Conservation (phyloP, 805 yeast genomes). For the Yarrowia sp. region DNA sequence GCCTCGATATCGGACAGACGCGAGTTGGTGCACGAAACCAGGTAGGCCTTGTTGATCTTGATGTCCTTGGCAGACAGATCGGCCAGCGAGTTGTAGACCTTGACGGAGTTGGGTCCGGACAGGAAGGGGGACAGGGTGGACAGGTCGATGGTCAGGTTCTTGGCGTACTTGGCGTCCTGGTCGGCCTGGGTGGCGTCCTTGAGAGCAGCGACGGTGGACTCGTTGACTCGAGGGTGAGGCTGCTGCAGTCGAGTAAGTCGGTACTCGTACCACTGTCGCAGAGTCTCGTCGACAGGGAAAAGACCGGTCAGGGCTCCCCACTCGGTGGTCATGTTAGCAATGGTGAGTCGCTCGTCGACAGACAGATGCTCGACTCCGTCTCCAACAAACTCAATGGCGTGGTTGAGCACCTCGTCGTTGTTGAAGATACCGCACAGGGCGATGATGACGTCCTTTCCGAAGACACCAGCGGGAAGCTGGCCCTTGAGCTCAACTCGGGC, state of each 20-base stretch:
- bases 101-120: constrained; percentile 98
- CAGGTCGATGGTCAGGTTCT: constrained; percentile 82
- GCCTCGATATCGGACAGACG: constrained; percentile 91
- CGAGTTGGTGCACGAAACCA: constrained; percentile 98
- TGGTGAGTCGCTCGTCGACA: constrained; percentile 85
- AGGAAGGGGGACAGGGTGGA: constrained; percentile 83
- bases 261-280: constrained; percentile 77
- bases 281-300: constrained; percentile 90
- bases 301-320: constrained; percentile 98
- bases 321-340: constrained; percentile 96
- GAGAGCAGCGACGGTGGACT: constrained; percentile 62
- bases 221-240: constrained; percentile 84
- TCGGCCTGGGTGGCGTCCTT: constrained; percentile 64
- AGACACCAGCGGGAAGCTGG: constrained; percentile 79
- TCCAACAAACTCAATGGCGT: constrained; percentile 92
- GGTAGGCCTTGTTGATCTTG: constrained; percentile 88
- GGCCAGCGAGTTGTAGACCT: constrained; percentile 79
- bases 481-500: constrained; percentile 91
- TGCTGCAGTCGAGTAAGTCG: constrained; percentile 65
- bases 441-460: constrained; percentile 97
- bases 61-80: constrained; percentile 76
- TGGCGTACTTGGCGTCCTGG: constrained; percentile 83
- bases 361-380: constrained; percentile 73
- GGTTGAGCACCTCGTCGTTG: constrained; percentile 90
- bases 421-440: constrained; percentile 92